phyloP scores from a whole-genome alignment of 805 yeast species.

The Candida cerambycidarum region DNA sequence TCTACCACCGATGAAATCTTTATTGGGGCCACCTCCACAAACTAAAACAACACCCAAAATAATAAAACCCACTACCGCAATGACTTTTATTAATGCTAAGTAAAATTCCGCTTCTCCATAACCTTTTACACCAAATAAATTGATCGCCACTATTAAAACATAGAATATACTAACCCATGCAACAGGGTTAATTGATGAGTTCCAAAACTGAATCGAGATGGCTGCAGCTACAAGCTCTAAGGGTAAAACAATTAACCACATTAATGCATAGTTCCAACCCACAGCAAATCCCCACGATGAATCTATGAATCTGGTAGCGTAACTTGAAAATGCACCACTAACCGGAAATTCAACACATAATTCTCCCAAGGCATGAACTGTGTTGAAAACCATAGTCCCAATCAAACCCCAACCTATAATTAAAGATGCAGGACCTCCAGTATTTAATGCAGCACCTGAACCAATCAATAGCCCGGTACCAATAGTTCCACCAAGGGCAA shows the following conservation, averaged over 20 bases:
- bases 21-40: constrained; percentile 40
- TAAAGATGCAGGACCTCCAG: constrained; percentile 45
- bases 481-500: constrained; percentile 69
- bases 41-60: constrained; percentile 36
- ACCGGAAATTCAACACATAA: constrained; percentile 50
- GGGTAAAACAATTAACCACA: constrained; percentile 40
- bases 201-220: constrained; percentile 37
- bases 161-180: constrained; percentile 39
- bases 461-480: constrained; percentile 60
- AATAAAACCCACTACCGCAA: constrained; percentile 38
- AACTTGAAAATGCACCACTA: constrained; percentile 41
- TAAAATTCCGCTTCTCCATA: constrained; percentile 38
- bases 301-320: constrained; percentile 37
- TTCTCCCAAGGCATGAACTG: constrained; percentile 66
- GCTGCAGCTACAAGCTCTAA: constrained; percentile 41
- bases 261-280: constrained; percentile 39
- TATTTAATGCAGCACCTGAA: constrained; percentile 41
- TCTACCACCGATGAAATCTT: constrained; percentile 34
- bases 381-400: constrained; percentile 57
- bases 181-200: constrained; percentile 32
- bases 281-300: constrained; percentile 42
- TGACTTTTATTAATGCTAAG: constrained; percentile 30
- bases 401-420: constrained; percentile 58
- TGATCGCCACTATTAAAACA: constrained; percentile 26
- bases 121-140: constrained; percentile 37